Evolutionary conservation across 192 early-diverging fungal genomes (phyloP).

Genomic region (Entophlyctis helioformis): DNA sequence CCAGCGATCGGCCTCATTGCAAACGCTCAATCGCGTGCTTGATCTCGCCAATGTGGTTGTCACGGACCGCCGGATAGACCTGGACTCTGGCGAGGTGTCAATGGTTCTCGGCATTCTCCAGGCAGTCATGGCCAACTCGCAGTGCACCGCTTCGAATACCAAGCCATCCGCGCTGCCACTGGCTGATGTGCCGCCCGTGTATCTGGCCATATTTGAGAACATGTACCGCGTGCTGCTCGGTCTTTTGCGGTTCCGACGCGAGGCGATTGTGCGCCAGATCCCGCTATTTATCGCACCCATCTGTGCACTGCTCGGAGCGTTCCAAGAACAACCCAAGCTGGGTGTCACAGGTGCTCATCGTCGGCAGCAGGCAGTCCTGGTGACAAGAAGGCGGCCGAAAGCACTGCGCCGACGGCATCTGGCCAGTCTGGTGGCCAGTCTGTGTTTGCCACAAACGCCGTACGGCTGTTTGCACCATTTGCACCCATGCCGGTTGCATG

Average conservation of each 20-base stretch:
- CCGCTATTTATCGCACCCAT: slow-evolving; percentile 37
- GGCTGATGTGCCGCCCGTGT: no score
- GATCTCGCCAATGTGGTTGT: no score
- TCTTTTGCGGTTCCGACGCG: slow-evolving; percentile 33
- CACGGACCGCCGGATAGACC: no score
- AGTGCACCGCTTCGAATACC: no score
- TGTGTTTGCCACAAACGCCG: no score
- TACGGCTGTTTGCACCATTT: slow-evolving; percentile 21
- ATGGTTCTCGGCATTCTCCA: no score
- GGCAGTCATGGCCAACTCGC: no score
- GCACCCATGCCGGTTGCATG: slow-evolving; percentile 9
- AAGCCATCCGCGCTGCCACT: no score
- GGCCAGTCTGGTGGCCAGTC: neutral
- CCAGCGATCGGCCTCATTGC: no score
- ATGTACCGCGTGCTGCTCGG: slow-evolving; percentile 36
- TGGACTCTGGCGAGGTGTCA: no score
- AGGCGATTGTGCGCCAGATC: slow-evolving; percentile 29
- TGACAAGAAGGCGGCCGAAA: neutral
- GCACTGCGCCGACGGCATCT: neutral
- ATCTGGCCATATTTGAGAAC: slow-evolving; percentile 38
- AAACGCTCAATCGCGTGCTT: no score
- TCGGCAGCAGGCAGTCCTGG: neutral
- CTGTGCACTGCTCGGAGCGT: slow-evolving; percentile 35
- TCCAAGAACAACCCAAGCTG: slow-evolving; percentile 18
- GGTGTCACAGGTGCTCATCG: neutral